Evolutionary conservation across 2,329 filamentous ascomycete genomes (phyloP), one percentile per base, ranked within the genome.

Genomic region (Conoideocrella luteorostrata): DNA sequence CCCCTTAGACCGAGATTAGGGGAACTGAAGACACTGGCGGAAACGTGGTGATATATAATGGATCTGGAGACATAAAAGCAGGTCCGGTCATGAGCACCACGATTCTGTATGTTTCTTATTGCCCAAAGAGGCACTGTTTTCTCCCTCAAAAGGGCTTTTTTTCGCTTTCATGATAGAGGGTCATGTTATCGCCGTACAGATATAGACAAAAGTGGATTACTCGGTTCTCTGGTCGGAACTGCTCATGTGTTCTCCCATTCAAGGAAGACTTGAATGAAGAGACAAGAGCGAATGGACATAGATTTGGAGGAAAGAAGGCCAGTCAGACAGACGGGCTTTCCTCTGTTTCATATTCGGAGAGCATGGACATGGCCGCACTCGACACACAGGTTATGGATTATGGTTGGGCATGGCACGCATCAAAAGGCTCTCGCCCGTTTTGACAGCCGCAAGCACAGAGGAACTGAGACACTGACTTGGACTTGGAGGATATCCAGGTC

Each of bases 181-280:
- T 68, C 64, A 64, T 68, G 65, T 59, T 62, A 64, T 68, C 65
- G 64, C 63, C 65, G 64, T 65, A 59, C 61, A 63, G 53, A 63
- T 68, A 75, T 80, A 80, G 76, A 80, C 72, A 78, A 79, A 80
- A 78, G 73, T 74, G 74, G 75, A 77, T 77, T 77, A 76, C 74
- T 78, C 75, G 68, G 72, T 74, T 75, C 66, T 76, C 70, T 72
- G 65, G 71, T 70, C 62, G 48, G 51, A 48, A 56, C 56, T 57
- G 63, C 64, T 64, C 57, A 53, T 36, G 37, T 56, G 55, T 55
- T 56, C 58, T 59, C 55, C 50, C 48, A 46, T 54, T 53, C 52
- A 55, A 60, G 52, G 56, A 58, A 55, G 56, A 56, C 51, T 44
- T 44, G 50, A 52, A 55, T 12, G 21, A 21, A 30, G 26, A 45